Evolutionary conservation across 176 grass and related monocot genomes (phyloP).

Genomic region (Juncus inflexus): DNA sequence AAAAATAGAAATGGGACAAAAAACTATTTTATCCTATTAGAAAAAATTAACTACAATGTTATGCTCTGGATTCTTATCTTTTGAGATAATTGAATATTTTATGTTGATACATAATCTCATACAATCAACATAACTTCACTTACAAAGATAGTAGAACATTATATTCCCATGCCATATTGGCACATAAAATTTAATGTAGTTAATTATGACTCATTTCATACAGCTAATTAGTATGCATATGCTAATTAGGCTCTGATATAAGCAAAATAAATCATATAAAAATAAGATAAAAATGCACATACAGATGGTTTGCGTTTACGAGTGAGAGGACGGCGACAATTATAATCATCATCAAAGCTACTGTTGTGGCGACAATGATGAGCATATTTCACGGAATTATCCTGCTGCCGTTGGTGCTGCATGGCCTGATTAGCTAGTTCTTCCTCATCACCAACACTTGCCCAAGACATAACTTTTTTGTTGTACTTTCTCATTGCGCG

Average conservation of each 20-base stretch:
- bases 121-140: too few species aligned
- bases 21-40: too few species aligned
- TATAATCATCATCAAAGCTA: not conserved
- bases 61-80: too few species aligned
- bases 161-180: too few species aligned
- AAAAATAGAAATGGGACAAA: too few species aligned
- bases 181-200: too few species aligned
- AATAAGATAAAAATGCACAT: conserved; percentile 61
- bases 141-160: too few species aligned
- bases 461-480: conserved; percentile 46
- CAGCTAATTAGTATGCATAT: too few species aligned
- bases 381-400: not conserved
- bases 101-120: too few species aligned
- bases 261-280: conserved; percentile 19
- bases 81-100: too few species aligned
- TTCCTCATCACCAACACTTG: conserved; percentile 30
- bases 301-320: not conserved
- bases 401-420: not conserved
- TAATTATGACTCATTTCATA: too few species aligned
- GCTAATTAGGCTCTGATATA: not conserved
- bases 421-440: not conserved
- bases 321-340: not conserved
- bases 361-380: not conserved
- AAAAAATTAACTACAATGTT: too few species aligned
- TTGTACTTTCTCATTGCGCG: conserved; percentile 52